Conservation (phyloP, 257 asterid genomes). For the Penstemon eatonii region DNA sequence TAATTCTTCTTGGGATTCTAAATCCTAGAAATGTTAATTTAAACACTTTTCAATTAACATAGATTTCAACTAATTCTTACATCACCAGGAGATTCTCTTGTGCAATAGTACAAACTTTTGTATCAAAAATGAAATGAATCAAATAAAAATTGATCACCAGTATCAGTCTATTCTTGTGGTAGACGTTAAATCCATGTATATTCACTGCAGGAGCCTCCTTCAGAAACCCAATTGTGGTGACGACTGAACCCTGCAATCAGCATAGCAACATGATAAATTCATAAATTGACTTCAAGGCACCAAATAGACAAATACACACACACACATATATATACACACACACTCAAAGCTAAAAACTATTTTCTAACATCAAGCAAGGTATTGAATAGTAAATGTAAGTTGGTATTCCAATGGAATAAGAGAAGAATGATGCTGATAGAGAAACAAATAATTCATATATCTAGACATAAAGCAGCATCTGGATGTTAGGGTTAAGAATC, state of each 20-base stretch:
- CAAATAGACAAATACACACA: background rate
- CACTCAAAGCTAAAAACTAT: background rate
- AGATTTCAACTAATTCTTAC: too few species aligned
- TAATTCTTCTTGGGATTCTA: too few species aligned
- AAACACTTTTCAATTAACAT: too few species aligned
- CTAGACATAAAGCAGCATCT: too few species aligned
- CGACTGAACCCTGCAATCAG: constrained; percentile 58
- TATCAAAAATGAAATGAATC: background rate
- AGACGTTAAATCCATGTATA: constrained; percentile 90
- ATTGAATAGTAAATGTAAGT: background rate
- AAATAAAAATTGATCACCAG: constrained; percentile 53
- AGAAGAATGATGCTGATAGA: too few species aligned
- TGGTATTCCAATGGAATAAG: too few species aligned
- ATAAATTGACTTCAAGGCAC: constrained; percentile 18
- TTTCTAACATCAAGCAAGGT: background rate
- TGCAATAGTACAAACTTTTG: too few species aligned
- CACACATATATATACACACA: background rate
- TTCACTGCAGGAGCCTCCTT: constrained; percentile 90
- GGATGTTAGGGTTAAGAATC: too few species aligned
- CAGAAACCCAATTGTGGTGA: constrained; percentile 83
- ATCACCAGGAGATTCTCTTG: too few species aligned
- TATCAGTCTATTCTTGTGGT: constrained; percentile 92
- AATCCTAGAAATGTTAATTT: too few species aligned
- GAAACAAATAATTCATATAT: too few species aligned
- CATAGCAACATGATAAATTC: constrained; percentile 17